A percentile compares a stretch with the other conserved stretches of the same genome.
phyloP scores from a whole-genome alignment of 1,284 basidiomycete species.

The Ustilago sp. region DNA sequence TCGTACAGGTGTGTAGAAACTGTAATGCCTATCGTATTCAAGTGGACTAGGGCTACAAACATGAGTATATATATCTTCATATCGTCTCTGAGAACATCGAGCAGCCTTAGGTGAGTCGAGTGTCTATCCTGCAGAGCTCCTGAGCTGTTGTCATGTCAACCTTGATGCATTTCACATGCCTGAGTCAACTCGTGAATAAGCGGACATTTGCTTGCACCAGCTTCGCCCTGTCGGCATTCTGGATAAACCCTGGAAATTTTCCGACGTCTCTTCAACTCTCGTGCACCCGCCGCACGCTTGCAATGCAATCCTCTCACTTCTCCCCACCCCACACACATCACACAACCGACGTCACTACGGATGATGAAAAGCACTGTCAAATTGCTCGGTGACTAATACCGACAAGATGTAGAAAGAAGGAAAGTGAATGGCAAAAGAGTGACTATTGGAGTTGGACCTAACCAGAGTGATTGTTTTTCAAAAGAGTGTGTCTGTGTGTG shows the following conservation, averaged over 20 bases:
- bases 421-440: conserved; percentile 20
- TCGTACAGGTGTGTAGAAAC: too few species aligned
- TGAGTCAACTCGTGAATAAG: too few species aligned
- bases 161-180: too few species aligned
- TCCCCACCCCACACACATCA: background rate
- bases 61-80: too few species aligned
- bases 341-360: background rate
- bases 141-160: too few species aligned
- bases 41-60: too few species aligned
- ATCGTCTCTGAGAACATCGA: too few species aligned
- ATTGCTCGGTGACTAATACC: conserved; percentile 1
- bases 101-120: too few species aligned
- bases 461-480: conserved; percentile 6
- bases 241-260: background rate
- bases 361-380: conserved; percentile 3
- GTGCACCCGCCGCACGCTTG: background rate
- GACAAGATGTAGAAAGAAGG: background rate
- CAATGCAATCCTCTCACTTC: background rate
- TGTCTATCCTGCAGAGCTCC: too few species aligned
- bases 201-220: too few species aligned
- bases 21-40: too few species aligned
- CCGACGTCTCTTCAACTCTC: background rate
- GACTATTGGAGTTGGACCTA: conserved; percentile 38
- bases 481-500: background rate
- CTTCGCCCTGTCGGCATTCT: background rate